Conservation (phyloP, 495 filamentous ascomycete species). For the Oleoguttula mirabilis region DNA sequence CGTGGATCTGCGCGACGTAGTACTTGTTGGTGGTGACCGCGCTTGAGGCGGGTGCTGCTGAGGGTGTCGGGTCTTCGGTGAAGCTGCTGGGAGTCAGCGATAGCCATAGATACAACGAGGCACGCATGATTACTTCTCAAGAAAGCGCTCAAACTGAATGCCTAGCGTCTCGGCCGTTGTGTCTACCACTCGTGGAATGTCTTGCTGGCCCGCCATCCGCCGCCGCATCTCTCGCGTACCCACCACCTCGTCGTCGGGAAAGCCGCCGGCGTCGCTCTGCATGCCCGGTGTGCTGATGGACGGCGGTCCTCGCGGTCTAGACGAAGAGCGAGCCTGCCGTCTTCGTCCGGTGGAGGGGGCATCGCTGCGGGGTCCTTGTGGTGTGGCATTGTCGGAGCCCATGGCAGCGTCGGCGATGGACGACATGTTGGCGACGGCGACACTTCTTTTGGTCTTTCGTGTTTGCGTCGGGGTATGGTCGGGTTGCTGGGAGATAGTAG, state of each 20-base stretch:
- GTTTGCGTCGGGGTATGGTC: too few species aligned
- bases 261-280: conserved; percentile 52
- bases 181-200: conserved; percentile 78
- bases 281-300: conserved; percentile 51
- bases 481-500: too few species aligned
- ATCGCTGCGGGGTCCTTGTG: conserved; percentile 25
- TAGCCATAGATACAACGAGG: too few species aligned
- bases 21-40: conserved; percentile 75
- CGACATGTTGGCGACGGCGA: conserved; percentile 27
- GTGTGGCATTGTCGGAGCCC: conserved; percentile 22
- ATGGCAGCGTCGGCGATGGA: conserved; percentile 25
- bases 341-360: conserved; percentile 19
- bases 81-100: conserved; percentile 39
- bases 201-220: conserved; percentile 45
- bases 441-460: too few species aligned
- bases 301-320: conserved; percentile 48
- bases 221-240: conserved; percentile 42
- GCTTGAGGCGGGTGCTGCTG: conserved; percentile 62
- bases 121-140: conserved; percentile 57
- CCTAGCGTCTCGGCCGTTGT: conserved; percentile 74
- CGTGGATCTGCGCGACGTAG: conserved; percentile 92
- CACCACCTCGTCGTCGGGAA: conserved; percentile 53
- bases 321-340: conserved; percentile 37
- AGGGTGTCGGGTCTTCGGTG: conserved; percentile 62
- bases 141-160: conserved; percentile 72